phyloP scores from a whole-genome alignment of 495 filamentous ascomycete species.

The Neurospora hispaniola region DNA sequence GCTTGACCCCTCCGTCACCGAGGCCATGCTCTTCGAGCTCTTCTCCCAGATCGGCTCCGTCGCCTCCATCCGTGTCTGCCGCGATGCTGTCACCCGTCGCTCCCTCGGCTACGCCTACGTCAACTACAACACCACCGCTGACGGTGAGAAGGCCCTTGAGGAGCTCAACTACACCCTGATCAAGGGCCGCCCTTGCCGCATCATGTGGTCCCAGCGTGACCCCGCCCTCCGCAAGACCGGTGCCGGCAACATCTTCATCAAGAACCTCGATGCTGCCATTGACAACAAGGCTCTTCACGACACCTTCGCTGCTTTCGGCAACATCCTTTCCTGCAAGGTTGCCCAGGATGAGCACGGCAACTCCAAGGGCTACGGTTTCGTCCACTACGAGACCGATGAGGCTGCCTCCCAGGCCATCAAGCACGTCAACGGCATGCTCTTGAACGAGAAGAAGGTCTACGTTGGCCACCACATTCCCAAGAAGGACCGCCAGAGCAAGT shows the following conservation, averaged over 20 bases:
- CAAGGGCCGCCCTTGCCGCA: constrained; percentile 97
- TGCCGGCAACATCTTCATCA: constrained; percentile 99
- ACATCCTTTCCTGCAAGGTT: constrained; percentile 99
- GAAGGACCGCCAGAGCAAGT: constrained; percentile 99
- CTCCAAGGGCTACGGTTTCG: constrained; percentile 98
- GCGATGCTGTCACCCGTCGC: constrained; percentile 95
- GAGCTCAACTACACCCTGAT: constrained; percentile 99
- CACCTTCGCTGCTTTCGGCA: constrained; percentile 97
- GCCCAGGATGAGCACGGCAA: constrained; percentile 91
- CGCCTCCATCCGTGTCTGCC: constrained; percentile 98
- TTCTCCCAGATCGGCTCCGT: constrained; percentile 99
- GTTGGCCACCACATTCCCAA: constrained; percentile 99
- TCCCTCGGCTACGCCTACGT: constrained; percentile 99
- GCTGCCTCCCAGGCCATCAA: constrained; percentile 95
- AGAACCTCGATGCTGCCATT: constrained; percentile 96
- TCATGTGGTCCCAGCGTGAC: constrained; percentile 99
- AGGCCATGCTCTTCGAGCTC: constrained; percentile 99
- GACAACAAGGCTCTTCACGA: constrained; percentile 99
- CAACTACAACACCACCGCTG: constrained; percentile 96
- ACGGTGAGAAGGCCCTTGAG: constrained; percentile 96
- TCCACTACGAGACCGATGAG: constrained; percentile 99
- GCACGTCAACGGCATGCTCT: constrained; percentile 98
- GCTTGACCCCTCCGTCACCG: constrained; percentile 92
- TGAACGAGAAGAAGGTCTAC: constrained; percentile 99
- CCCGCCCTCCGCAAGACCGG: constrained; percentile 98